Base-by-base conservation (phyloP, 192 early-diverging fungal species). In the Umbelopsis sp. region DNA sequence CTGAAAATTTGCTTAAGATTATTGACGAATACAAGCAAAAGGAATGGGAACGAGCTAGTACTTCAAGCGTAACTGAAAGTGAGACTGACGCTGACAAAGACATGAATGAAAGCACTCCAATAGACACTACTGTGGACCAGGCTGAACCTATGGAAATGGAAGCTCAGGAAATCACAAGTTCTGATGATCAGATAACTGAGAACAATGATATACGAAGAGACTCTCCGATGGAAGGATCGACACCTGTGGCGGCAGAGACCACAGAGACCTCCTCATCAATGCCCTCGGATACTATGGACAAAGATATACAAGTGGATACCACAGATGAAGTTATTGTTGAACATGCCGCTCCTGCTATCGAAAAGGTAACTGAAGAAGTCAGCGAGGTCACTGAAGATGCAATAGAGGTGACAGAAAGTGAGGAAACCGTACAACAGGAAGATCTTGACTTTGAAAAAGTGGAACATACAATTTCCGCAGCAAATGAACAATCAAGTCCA, bases 11-110 rank as follows among this genome's bases (percentile, higher is more conserved):
- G 9, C 62, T 80, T 50, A 45, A 66, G n/a, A 38, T 8, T 11
- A 31, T 80, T 11, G 78, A 80, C 65, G 44, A 72, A 12, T 71
- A 75, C 66, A 80, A 75, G 67, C 69, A 69, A 24, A 52, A 62
- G 0, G 78, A 80, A 69, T 80, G 78, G 78, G 67, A 75, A 69
- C 70, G 47, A 32, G 65, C 50, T 38, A 72, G 73, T 36, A 34
- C 31, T 4, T 65, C 71, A 50, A 49, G 56, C 20, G 26, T 12
- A 21, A 11, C 31, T 49, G 44, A 56, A 26, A 71, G 70, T n/a
- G 70, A 65, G 20, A 62, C 45, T 4, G 47, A 66, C 41, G 32
- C 34, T 34, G 65, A 51, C 26, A 38, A 20, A 17, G 16, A 29
- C 31, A 17, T 7, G 12, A 26, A 4, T 24, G 24, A 22, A 12